phyloP scores from a whole-genome alignment of 306 rosid species.

The Cyamopsis tetragonoloba region DNA sequence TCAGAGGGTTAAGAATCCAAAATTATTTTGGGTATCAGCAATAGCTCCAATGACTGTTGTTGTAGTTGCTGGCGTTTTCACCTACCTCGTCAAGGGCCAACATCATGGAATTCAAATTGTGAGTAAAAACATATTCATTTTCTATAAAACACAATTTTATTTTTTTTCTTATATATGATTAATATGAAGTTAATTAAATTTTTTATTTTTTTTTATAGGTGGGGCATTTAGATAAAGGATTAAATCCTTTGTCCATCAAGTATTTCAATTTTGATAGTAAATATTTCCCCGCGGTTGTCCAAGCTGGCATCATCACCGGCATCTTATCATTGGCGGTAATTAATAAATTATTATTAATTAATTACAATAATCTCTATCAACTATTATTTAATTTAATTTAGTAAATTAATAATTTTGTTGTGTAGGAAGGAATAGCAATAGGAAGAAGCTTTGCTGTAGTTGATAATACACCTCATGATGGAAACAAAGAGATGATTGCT shows the following conservation, averaged over 20 bases:
- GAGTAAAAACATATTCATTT: conserved; percentile 13
- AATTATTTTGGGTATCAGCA: conserved; percentile 85
- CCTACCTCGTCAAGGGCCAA: conserved; percentile 49
- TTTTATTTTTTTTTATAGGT: conserved; percentile 61
- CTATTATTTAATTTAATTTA: background rate
- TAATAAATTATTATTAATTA: too few species aligned
- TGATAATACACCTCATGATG: conserved; percentile 75
- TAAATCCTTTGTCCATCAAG: conserved; percentile 60
- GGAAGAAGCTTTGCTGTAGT: conserved; percentile 79
- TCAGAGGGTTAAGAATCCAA: conserved; percentile 56
- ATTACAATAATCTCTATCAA: background rate
- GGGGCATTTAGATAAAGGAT: conserved; percentile 71
- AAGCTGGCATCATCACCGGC: conserved; percentile 60
- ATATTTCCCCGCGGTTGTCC: conserved; percentile 41
- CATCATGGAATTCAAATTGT: conserved; percentile 71
- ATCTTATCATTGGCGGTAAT: conserved; percentile 77
- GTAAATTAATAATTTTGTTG: background rate
- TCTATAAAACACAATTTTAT: background rate
- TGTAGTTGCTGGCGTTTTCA: conserved; percentile 46
- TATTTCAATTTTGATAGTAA: conserved; percentile 43
- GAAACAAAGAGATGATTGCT: conserved; percentile 90
- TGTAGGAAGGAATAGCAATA: conserved; percentile 93
- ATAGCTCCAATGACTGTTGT: conserved; percentile 67
- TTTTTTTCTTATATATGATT: background rate
- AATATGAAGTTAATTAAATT: too few species aligned